Conservation (phyloP, 805 yeast species). For the Monosporozyma yasuniensis region DNA sequence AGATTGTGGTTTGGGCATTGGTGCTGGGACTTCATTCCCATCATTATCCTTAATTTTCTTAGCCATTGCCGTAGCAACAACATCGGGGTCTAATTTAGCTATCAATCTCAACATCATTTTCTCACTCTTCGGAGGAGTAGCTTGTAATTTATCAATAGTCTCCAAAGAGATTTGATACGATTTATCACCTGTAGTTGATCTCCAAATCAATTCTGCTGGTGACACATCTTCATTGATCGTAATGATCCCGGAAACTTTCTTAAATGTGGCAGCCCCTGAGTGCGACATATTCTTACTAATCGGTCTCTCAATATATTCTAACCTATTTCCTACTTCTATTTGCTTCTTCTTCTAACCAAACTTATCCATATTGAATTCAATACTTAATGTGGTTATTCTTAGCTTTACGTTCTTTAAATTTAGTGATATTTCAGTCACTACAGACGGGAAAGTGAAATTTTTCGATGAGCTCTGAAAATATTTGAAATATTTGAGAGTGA, state of each 20-base stretch:
- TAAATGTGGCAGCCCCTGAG: conserved; percentile 46
- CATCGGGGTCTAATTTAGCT: conserved; percentile 31
- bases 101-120: conserved; percentile 58
- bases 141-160: conserved; percentile 46
- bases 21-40: conserved; percentile 20
- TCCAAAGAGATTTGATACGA: conserved; percentile 35
- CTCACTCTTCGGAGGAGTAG: conserved; percentile 57
- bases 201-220: conserved; percentile 52
- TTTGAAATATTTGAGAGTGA: no score
- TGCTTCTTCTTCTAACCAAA: no score
- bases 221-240: conserved; percentile 46
- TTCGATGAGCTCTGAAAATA: not conserved
- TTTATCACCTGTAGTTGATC: conserved; percentile 43
- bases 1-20: conserved; percentile 16
- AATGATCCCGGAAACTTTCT: conserved; percentile 48
- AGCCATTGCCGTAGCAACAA: conserved; percentile 8
- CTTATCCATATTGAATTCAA: no score
- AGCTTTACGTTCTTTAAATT: no score
- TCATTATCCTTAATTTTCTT: conserved; percentile 25
- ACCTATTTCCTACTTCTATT: not conserved
- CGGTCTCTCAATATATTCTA: not conserved
- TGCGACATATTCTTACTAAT: conserved; percentile 26
- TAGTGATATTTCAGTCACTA: not conserved
- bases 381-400: no score
- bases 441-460: not conserved